Base-by-base conservation (phyloP, 768 basidiomycete species). In the Holtermannia corniformis region DNA sequence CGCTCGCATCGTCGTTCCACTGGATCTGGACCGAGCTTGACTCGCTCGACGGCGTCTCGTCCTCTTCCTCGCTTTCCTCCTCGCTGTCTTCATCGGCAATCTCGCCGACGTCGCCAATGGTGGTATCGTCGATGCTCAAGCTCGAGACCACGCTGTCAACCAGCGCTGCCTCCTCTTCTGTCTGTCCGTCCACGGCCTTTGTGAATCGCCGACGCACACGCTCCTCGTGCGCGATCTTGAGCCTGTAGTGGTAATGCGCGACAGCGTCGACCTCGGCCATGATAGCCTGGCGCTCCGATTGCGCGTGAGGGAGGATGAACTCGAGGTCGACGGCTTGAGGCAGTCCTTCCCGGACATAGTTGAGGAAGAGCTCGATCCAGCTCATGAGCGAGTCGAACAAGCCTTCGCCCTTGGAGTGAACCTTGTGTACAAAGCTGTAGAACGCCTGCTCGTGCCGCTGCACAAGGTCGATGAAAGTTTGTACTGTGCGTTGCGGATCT, bases 391-490 rank as follows among this genome's bases (percentile, higher is more conserved):
- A 81, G 64, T 91, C 86, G 71, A 99, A 99, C 12, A 99, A 78
- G 20, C 84, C 85, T 65, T 91, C 85, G 28, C 95, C 95, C 69
- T 96, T 96, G 43, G 89, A 84, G 67, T 99, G 95, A 1, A 99
- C 95, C 62, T 93, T 95, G 80, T 99, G 90, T 23, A 99, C 92
- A 68, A 99, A 99, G 53, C 79, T 78, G 76, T 99, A 99, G 76
- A 97, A 97, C 0, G 89, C 75, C 65, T 92, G 88, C 63, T 97
- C 91, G 71, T 99, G 95, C 13, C 95, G 81, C 64, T 86, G 81
- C 26, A 99, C 85, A 21, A 99, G 82, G 67, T 89, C 82, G 58
- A 97, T 89, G 67, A 97, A 97, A 1, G 82, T 81, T 68, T 93
- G 87, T 3, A 97, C 95, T 4, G 90, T 93, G 28, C 77, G 74